Percentiles rank a stretch among this genome's conserved stretches.
Conservation (phyloP, 805 yeast species). For the Vanderwaltozyma polyspora region DNA sequence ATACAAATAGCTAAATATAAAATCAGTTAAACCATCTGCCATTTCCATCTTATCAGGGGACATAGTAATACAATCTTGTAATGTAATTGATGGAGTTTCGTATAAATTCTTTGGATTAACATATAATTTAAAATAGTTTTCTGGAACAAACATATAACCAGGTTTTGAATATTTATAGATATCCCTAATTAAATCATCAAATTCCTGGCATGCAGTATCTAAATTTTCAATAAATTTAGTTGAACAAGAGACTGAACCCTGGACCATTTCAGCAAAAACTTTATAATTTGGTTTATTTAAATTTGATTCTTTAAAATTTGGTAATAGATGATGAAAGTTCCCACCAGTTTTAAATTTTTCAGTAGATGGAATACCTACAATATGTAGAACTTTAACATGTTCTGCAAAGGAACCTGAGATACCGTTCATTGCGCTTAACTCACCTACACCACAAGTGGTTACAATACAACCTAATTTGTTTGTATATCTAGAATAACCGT, state of each 20-base stretch:
- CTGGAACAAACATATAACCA: slow-evolving; percentile 71
- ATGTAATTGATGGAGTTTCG: slow-evolving; percentile 9
- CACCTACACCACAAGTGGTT: slow-evolving; percentile 82
- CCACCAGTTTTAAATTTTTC: slow-evolving; percentile 11
- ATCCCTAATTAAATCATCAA: slow-evolving; percentile 54
- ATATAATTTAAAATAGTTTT: slow-evolving; percentile 44
- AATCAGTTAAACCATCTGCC: slow-evolving; percentile 14
- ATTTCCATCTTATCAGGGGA: background rate
- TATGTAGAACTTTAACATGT: slow-evolving; percentile 65
- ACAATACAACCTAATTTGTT: slow-evolving; percentile 53
- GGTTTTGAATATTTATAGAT: slow-evolving; percentile 57
- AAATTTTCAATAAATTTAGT: slow-evolving; percentile 39
- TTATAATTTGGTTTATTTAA: slow-evolving; percentile 49
- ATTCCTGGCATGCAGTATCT: slow-evolving; percentile 37
- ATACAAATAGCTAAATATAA: slow-evolving; percentile 42
- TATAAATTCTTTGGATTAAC: slow-evolving; percentile 13
- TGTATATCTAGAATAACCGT: slow-evolving; percentile 68
- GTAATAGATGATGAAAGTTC: slow-evolving; percentile 52
- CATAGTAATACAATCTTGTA: background rate
- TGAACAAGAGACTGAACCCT: slow-evolving; percentile 42
- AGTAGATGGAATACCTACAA: slow-evolving; percentile 46
- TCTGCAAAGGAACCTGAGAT: slow-evolving; percentile 77
- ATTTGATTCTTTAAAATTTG: slow-evolving; percentile 31
- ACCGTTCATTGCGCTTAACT: slow-evolving; percentile 74
- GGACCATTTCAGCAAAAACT: slow-evolving; percentile 53